Conservation (phyloP, 2,329 filamentous ascomycete species). For the Eurotiales sp. region DNA sequence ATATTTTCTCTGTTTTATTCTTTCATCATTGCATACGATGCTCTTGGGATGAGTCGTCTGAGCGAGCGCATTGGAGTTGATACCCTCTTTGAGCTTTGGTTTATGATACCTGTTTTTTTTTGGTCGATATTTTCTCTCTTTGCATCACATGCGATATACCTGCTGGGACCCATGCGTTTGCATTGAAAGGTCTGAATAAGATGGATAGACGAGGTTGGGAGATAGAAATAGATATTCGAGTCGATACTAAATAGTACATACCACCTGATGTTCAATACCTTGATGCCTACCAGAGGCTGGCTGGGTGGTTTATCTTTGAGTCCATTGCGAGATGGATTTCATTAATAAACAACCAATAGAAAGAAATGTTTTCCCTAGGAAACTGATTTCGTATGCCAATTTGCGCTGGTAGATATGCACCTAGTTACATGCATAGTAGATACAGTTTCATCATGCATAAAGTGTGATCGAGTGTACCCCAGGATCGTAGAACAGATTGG, state of each 20-base stretch:
- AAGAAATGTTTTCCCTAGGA: not conserved
- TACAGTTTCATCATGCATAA: too few species aligned
- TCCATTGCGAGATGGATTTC: too few species aligned
- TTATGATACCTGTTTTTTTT: constrained; percentile 4
- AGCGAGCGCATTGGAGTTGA: constrained; percentile 15
- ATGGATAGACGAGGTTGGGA: not conserved
- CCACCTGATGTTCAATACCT: not conserved
- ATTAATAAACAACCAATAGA: not conserved
- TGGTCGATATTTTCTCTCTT: not conserved
- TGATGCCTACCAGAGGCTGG: not conserved
- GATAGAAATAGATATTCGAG: not conserved
- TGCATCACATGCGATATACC: not conserved
- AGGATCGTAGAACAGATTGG: not conserved
- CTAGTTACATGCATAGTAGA: too few species aligned
- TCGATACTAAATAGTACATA: not conserved
- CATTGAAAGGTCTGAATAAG: not conserved
- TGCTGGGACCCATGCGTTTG: not conserved
- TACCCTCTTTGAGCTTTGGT: constrained; percentile 10
- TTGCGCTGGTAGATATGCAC: too few species aligned
- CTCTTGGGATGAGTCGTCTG: constrained; percentile 12
- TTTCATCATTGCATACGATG: constrained; percentile 13
- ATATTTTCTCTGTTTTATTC: not conserved
- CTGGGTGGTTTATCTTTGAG: not conserved
- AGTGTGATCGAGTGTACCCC: too few species aligned
- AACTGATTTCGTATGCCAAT: too few species aligned